phyloP scores from a whole-genome alignment of 768 basidiomycete species.

The Plicaturopsis crispa region DNA sequence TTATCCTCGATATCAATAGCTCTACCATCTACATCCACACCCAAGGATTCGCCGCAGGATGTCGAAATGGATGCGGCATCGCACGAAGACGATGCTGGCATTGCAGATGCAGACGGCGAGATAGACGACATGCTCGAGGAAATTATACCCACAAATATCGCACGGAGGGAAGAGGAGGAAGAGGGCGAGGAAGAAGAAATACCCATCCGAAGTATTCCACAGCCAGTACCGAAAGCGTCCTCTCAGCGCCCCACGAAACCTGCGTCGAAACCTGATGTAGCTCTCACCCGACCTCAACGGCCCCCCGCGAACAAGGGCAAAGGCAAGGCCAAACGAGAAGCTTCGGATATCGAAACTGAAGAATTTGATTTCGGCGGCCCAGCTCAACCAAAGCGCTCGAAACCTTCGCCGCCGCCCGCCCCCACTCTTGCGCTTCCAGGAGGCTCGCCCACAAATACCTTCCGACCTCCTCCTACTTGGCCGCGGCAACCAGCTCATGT shows the following conservation, averaged over 20 bases:
- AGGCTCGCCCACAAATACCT: constrained; percentile 8
- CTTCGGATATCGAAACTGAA: constrained; percentile 35
- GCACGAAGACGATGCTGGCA: constrained; percentile 16
- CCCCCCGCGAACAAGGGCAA: constrained; percentile 4
- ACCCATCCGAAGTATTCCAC: constrained; percentile 16
- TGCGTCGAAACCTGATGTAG: constrained; percentile 7
- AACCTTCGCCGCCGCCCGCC: constrained; percentile 20
- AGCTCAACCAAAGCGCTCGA: constrained; percentile 26
- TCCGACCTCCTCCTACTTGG: constrained; percentile 10
- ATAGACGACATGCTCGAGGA: constrained; percentile 38
- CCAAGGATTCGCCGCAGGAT: constrained; percentile 5
- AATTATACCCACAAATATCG: constrained; percentile 22
- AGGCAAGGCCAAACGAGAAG: constrained; percentile 17
- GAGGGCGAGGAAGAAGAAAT: constrained; percentile 25
- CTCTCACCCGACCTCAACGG: constrained; percentile 9
- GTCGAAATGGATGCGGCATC: constrained; percentile 20
- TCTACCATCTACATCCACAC: neutral
- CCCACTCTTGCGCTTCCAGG: constrained; percentile 33
- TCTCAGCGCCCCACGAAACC: constrained; percentile 19
- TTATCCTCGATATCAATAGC: neutral
- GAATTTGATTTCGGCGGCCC: constrained; percentile 42
- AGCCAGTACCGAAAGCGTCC: constrained; percentile 8
- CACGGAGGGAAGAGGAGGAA: constrained; percentile 23
- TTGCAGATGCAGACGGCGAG: constrained; percentile 28
- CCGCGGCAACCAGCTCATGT: constrained; percentile 7